A percentile compares a stretch with the other conserved stretches of the same genome.
Conservation (phyloP, 2,329 filamentous ascomycete species). For the Trichophyton schoenleinii region DNA sequence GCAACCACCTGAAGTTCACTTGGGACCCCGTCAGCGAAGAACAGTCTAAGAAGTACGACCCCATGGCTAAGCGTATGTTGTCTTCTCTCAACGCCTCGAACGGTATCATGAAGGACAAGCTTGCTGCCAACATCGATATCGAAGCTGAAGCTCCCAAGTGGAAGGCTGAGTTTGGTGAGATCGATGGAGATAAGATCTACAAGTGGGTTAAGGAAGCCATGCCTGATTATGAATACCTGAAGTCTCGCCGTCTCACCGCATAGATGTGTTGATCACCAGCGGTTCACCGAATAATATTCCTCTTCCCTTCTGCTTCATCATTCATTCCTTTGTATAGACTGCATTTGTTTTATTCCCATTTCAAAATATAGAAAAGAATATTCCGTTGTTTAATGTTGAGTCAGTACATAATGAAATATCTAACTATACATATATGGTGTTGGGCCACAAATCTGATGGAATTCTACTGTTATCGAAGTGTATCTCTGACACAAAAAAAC, state of each 20-base stretch:
- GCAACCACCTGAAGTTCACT: constrained; percentile 19
- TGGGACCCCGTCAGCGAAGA: constrained; percentile 17
- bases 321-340: neutral
- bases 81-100: constrained; percentile 22
- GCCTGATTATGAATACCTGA: constrained; percentile 31
- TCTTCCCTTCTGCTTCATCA: neutral
- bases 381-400: neutral
- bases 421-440: neutral
- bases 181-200: constrained; percentile 16
- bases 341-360: neutral
- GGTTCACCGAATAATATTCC: neutral
- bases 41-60: neutral
- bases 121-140: constrained; percentile 23
- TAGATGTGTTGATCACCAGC: neutral
- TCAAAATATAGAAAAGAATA: neutral
- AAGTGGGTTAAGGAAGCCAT: constrained; percentile 23
- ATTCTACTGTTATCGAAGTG: too few species aligned
- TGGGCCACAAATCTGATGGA: too few species aligned
- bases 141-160: constrained; percentile 23
- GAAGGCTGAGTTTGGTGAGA: constrained; percentile 25
- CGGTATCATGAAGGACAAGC: constrained; percentile 23
- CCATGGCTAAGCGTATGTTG: constrained; percentile 14
- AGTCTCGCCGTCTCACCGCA: constrained; percentile 10
- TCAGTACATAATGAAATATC: neutral
- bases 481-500: too few species aligned